These are phyloP conservation scores for Rhizophagus prolifer DNA, from an alignment of 192 early-diverging fungal genomes.

Conservation along the genomic window DNA sequence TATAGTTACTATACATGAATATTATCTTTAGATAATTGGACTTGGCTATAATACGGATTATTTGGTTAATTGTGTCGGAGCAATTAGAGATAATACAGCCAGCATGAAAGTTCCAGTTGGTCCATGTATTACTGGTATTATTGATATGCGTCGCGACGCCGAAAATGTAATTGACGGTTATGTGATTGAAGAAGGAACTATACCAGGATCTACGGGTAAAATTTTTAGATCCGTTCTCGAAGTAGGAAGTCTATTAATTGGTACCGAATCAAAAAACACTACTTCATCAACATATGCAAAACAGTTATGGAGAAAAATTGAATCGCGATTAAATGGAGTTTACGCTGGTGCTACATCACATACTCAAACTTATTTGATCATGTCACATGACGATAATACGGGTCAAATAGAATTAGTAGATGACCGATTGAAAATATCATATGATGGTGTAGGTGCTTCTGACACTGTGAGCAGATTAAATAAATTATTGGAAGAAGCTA, in stretches of 20 bases:
- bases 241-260: slow-evolving; percentile 23
- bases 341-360: slow-evolving; percentile 42
- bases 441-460: slow-evolving; percentile 37
- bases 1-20: not conserved
- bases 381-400: slow-evolving; percentile 49
- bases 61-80: slow-evolving; percentile 32
- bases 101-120: slow-evolving; percentile 33
- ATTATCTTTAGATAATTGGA: slow-evolving; percentile 23
- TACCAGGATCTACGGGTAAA: slow-evolving; percentile 32
- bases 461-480: slow-evolving; percentile 36
- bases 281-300: slow-evolving; percentile 30
- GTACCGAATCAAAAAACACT: slow-evolving; percentile 25
- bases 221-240: slow-evolving; percentile 28
- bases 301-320: slow-evolving; percentile 33
- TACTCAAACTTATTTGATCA: slow-evolving; percentile 49
- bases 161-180: slow-evolving; percentile 45
- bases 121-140: slow-evolving; percentile 46
- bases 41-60: slow-evolving; percentile 19
- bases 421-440: slow-evolving; percentile 38
- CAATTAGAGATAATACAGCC: slow-evolving; percentile 35
- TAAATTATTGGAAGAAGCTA: slow-evolving; percentile 31
- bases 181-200: slow-evolving; percentile 46
- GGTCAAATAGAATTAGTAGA: slow-evolving; percentile 40
- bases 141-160: slow-evolving; percentile 39
- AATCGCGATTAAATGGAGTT: slow-evolving; percentile 28